Conservation (phyloP, 192 early-diverging fungal genomes). For the Diversispora epigaea region DNA sequence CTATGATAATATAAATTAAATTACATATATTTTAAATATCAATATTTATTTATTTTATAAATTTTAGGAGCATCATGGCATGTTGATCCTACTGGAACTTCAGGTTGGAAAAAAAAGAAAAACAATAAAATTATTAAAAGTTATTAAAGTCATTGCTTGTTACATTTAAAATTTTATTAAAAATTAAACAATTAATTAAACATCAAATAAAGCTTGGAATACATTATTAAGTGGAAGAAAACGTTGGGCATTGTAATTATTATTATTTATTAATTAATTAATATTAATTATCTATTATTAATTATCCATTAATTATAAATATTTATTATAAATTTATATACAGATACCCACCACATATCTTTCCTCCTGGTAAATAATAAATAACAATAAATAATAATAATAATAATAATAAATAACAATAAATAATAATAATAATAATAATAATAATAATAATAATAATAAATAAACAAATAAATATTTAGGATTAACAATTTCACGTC, state of each 20-base stretch:
- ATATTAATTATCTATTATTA: background rate
- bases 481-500: conserved; percentile 5
- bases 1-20: no score
- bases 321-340: background rate
- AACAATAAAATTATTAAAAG: background rate
- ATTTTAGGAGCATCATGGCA: conserved; percentile 48
- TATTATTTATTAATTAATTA: background rate
- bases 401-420: no score
- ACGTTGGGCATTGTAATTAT: conserved; percentile 53
- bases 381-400: background rate
- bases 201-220: conserved; percentile 42
- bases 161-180: background rate
- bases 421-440: no score
- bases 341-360: conserved; percentile 43
- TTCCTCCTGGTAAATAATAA: conserved; percentile 36
- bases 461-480: background rate
- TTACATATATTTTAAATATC: no score
- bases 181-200: background rate
- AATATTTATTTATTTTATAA: background rate
- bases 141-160: background rate
- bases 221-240: conserved; percentile 47
- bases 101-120: conserved; percentile 27
- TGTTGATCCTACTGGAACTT: conserved; percentile 45
- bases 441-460: background rate
- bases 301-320: background rate